phyloP scores from a whole-genome alignment of 352 stramenopile genomes.

The Globisporangium viniferum region DNA sequence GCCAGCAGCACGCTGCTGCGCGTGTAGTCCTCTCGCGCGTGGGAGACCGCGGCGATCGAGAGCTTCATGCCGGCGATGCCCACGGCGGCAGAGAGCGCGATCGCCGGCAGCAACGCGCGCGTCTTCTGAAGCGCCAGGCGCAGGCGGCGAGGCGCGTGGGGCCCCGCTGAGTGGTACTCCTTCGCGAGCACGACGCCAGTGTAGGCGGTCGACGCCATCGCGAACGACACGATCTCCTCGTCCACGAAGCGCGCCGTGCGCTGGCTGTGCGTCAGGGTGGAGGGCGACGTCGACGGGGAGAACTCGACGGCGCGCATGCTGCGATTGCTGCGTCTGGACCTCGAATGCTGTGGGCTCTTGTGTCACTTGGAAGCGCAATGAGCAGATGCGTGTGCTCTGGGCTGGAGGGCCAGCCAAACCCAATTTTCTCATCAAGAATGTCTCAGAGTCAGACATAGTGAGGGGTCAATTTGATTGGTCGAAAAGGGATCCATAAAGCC shows the following conservation, averaged over 20 bases:
- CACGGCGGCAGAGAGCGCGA: conserved; percentile 35
- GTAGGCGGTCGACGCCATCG: conserved; percentile 28
- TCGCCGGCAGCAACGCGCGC: conserved; percentile 31
- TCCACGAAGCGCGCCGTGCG: conserved; percentile 44
- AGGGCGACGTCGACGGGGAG: not conserved
- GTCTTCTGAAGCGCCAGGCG: conserved; percentile 31
- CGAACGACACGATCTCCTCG: conserved; percentile 39
- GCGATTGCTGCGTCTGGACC: not conserved
- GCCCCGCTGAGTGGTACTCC: conserved; percentile 22
- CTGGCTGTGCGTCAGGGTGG: conserved; percentile 21
- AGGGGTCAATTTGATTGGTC: too few species aligned
- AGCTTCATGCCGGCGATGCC: conserved; percentile 62
- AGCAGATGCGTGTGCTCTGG: too few species aligned
- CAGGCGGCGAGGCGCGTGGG: conserved; percentile 17
- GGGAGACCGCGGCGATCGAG: conserved; percentile 38
- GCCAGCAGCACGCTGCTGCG: conserved; percentile 47
- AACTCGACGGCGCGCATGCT: not conserved
- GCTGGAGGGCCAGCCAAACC: too few species aligned
- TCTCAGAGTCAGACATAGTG: not conserved
- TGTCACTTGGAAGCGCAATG: too few species aligned
- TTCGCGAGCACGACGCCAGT: conserved; percentile 24
- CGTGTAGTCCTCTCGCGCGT: conserved; percentile 53
- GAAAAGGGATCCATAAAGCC: too few species aligned
- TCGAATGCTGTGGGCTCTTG: too few species aligned
- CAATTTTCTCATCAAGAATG: too few species aligned